These are phyloP conservation scores for Cicer bijugum DNA, from an alignment of 306 rosid species.

Conservation along the genomic window DNA sequence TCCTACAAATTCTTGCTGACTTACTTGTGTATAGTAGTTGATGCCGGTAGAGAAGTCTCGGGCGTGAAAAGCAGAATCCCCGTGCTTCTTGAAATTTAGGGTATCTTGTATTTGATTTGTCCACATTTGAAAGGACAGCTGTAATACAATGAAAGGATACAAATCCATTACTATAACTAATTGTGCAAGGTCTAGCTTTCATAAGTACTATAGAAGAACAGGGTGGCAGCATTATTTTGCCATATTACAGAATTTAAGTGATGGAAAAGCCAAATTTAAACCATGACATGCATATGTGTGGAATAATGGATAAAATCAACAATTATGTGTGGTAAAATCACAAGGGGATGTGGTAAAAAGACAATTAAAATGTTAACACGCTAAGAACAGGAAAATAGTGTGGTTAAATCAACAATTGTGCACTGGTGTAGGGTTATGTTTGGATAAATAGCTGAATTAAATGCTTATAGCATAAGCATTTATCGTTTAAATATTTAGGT, in stretches of 20 bases:
- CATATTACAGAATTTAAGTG: not conserved
- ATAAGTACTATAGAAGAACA: slow-evolving; percentile 30
- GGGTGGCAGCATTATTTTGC: not conserved
- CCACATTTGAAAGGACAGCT: slow-evolving; percentile 99
- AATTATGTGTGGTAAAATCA: too few relatives aligned
- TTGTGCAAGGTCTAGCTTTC: slow-evolving; percentile 18
- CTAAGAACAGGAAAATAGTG: too few relatives aligned
- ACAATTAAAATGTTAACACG: too few relatives aligned
- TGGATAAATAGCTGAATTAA: too few relatives aligned
- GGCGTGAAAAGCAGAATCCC: slow-evolving; percentile 86
- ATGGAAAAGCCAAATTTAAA: not conserved
- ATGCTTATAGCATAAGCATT: too few relatives aligned
- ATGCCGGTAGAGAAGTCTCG: slow-evolving; percentile 73
- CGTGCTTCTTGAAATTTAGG: slow-evolving; percentile 85
- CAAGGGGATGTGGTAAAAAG: too few relatives aligned
- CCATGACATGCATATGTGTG: too few relatives aligned
- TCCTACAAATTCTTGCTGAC: slow-evolving; percentile 44
- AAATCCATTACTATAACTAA: not conserved
- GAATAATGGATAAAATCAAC: too few relatives aligned
- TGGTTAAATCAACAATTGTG: too few relatives aligned
- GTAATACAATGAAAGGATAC: slow-evolving; percentile 43
- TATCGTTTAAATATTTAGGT: too few relatives aligned
- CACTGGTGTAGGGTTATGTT: too few relatives aligned
- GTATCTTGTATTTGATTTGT: slow-evolving; percentile 96
- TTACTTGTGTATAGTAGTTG: slow-evolving; percentile 83